These are phyloP conservation scores for Clohesyomyces aquaticus DNA, from an alignment of 495 filamentous ascomycete species.

Conservation along the genomic window DNA sequence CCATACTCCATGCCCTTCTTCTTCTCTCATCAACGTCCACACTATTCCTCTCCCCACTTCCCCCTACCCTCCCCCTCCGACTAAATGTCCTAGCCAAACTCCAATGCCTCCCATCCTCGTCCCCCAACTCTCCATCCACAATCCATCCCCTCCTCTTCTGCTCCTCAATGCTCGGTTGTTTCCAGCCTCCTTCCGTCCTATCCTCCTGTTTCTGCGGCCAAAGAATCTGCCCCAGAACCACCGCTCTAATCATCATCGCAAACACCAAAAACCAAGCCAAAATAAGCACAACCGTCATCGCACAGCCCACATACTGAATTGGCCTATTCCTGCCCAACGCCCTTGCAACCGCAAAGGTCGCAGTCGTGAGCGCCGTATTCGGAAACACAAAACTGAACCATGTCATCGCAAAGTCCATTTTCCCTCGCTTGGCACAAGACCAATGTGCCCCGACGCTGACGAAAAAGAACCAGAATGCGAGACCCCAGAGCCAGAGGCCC, in stretches of 20 bases:
- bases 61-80: conserved; percentile 8
- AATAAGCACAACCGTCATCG: conserved; percentile 63
- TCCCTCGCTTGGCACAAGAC: conserved; percentile 63
- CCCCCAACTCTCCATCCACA: conserved; percentile 13
- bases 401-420: conserved; percentile 80
- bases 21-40: conserved; percentile 7
- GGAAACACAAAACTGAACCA: conserved; percentile 91
- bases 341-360: conserved; percentile 71
- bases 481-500: conserved; percentile 81
- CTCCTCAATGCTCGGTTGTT: conserved; percentile 23
- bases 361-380: conserved; percentile 75
- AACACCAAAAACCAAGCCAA: conserved; percentile 73
- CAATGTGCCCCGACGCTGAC: conserved; percentile 75
- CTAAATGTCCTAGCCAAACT: conserved; percentile 14
- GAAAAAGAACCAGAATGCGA: conserved; percentile 86
- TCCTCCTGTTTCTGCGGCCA: conserved; percentile 76
- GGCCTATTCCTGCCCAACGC: conserved; percentile 30
- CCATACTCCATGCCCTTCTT: conserved; percentile 15
- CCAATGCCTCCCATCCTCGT: conserved; percentile 11
- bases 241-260: conserved; percentile 68
- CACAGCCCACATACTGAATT: conserved; percentile 70
- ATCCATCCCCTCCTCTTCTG: conserved; percentile 26
- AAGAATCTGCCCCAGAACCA: conserved; percentile 65
- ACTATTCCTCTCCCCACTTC: not conserved
- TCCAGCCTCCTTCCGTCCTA: conserved; percentile 63